Conservation (phyloP, 163 green algal species). For the Prototheca wickerhamii region DNA sequence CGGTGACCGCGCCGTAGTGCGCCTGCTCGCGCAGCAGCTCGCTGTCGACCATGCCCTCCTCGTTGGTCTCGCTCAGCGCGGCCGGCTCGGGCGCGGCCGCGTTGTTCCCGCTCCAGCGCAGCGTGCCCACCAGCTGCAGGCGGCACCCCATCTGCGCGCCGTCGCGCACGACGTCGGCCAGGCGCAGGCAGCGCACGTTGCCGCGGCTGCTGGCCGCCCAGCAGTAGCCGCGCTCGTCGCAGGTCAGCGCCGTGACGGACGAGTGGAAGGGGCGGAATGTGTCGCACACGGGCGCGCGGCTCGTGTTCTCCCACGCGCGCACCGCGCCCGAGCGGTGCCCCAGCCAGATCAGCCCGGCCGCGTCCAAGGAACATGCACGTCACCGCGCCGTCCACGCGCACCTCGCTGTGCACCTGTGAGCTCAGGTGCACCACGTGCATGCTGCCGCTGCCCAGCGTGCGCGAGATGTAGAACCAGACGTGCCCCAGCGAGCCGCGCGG, state of each 20-base stretch:
- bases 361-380: conserved; percentile 30
- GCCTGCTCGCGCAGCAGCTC: conserved; percentile 11
- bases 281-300: conserved; percentile 10
- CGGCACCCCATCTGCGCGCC: conserved; percentile 1
- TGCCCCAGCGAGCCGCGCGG: conserved; percentile 7
- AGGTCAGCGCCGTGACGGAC: conserved; percentile 19
- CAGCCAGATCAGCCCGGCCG: conserved; percentile 29
- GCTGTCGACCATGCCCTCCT: conserved; percentile 9
- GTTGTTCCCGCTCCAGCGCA: conserved; percentile 9
- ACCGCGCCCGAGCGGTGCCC: conserved; percentile 26
- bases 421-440: conserved; percentile 26
- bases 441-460: not conserved
- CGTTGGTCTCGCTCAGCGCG: conserved; percentile 1
- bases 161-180: conserved; percentile 8
- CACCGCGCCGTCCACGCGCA: conserved; percentile 8
- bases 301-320: conserved; percentile 10
- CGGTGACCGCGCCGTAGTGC: conserved; percentile 32
- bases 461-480: conserved; percentile 18
- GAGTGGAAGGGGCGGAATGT: conserved; percentile 11
- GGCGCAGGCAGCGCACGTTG: conserved; percentile 22
- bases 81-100: not conserved
- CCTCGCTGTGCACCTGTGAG: conserved; percentile 5
- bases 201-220: conserved; percentile 32
- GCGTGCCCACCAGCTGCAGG: conserved; percentile 10
- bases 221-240: conserved; percentile 26